These are phyloP conservation scores for Rhynchospora pubera DNA, from an alignment of 176 grass and related monocot species.

Conservation along the genomic window DNA sequence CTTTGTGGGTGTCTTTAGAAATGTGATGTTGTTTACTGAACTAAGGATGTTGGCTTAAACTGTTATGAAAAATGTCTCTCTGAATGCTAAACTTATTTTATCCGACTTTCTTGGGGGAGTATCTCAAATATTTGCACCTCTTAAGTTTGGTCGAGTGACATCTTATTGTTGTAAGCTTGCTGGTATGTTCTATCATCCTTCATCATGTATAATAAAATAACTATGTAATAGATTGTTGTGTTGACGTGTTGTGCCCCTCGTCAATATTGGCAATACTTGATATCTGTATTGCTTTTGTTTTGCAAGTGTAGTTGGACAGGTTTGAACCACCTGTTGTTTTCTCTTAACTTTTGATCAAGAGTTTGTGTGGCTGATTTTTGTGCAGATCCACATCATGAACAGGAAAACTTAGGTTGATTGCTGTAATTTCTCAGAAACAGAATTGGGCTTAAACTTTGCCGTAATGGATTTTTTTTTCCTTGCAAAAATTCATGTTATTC, in stretches of 20 bases:
- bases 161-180: neutral
- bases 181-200: neutral
- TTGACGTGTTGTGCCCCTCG: neutral
- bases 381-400: neutral
- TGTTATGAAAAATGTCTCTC: neutral
- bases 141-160: neutral
- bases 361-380: too few relatives aligned
- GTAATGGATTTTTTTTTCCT: too few relatives aligned
- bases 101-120: neutral
- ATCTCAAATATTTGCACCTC: slow-evolving; percentile 4
- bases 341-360: neutral
- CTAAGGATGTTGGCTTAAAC: neutral
- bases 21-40: slow-evolving; percentile 2
- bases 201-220: neutral
- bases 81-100: slow-evolving; percentile 7
- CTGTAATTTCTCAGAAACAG: too few relatives aligned
- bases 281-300: neutral
- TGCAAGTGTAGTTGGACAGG: neutral
- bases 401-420: neutral
- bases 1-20: neutral
- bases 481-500: too few relatives aligned
- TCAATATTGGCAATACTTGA: neutral
- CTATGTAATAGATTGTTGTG: neutral
- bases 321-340: neutral
- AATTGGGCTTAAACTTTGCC: too few relatives aligned